A percentile compares a stretch with the other conserved stretches of the same genome.
Conservation (phyloP, 345 rosid genomes). For the Fremontodendron californicum region DNA sequence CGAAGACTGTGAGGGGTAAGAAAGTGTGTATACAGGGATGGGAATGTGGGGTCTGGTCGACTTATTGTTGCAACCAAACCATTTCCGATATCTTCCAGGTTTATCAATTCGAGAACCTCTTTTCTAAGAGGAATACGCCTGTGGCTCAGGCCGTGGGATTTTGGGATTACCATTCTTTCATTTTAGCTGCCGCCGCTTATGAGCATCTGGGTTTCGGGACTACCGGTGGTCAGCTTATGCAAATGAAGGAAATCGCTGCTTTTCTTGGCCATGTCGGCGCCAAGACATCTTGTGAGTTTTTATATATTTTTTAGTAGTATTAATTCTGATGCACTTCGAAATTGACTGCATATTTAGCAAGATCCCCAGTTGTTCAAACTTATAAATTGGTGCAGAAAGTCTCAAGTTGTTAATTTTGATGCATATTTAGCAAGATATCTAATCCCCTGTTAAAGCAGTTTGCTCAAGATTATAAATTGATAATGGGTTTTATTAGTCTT, state of each 20-base stretch:
- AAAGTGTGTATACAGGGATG: conserved; percentile 68
- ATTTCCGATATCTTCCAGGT: conserved; percentile 73
- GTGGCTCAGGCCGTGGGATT: conserved; percentile 83
- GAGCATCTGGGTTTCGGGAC: conserved; percentile 92
- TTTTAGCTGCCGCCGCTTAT: conserved; percentile 52
- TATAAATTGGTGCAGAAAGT: not conserved
- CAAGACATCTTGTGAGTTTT: conserved; percentile 80
- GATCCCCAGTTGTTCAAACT: not conserved
- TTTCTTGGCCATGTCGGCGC: conserved; percentile 82
- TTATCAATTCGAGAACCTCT: conserved; percentile 81
- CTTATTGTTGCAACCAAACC: conserved; percentile 77
- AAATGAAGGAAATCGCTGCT: conserved; percentile 87
- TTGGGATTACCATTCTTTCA: conserved; percentile 91
- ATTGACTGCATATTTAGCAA: not conserved
- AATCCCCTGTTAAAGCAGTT: not conserved
- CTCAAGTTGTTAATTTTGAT: not conserved
- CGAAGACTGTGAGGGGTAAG: conserved; percentile 66
- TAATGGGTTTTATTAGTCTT: not conserved
- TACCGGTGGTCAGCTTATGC: conserved; percentile 73
- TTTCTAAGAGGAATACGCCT: conserved; percentile 79
- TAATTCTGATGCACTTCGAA: not conserved
- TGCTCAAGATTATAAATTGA: not conserved
- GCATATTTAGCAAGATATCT: not conserved
- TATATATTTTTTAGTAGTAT: not conserved
- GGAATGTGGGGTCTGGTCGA: conserved; percentile 68